phyloP scores from a whole-genome alignment of 257 asterid genomes.

The Solanum ahanhuiri region DNA sequence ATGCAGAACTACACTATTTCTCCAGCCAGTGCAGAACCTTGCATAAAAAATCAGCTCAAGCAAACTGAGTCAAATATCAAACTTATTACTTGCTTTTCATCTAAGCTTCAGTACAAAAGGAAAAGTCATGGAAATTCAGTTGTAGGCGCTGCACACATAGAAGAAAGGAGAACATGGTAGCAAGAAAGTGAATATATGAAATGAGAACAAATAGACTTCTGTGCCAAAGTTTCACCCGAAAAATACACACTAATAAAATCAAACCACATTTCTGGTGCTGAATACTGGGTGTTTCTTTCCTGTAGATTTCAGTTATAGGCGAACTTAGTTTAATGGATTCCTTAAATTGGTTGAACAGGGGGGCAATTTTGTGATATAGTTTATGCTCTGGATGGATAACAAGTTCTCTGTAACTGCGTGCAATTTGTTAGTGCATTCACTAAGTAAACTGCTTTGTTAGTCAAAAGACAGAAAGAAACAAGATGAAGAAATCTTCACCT shows the following conservation, averaged over 20 bases:
- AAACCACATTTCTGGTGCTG: not conserved
- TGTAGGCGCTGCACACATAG: not conserved
- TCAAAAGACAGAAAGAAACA: not conserved
- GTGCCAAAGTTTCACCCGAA: not conserved
- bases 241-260: not conserved
- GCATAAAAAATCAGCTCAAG: not conserved
- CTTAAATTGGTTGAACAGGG: not conserved
- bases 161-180: not conserved
- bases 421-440: not conserved
- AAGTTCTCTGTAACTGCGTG: not conserved
- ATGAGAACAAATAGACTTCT: not conserved
- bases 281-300: not conserved
- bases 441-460: not conserved
- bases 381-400: not conserved
- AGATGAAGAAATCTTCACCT: constrained; percentile 38
- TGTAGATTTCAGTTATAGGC: not conserved
- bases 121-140: not conserved
- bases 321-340: not conserved
- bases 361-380: not conserved
- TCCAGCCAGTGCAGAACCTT: not conserved
- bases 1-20: not conserved
- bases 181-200: not conserved
- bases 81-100: not conserved
- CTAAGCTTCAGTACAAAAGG: not conserved
- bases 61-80: not conserved